Conservation (phyloP, 2,329 filamentous ascomycete species). For the Phaeophleospora eucalypticola region DNA sequence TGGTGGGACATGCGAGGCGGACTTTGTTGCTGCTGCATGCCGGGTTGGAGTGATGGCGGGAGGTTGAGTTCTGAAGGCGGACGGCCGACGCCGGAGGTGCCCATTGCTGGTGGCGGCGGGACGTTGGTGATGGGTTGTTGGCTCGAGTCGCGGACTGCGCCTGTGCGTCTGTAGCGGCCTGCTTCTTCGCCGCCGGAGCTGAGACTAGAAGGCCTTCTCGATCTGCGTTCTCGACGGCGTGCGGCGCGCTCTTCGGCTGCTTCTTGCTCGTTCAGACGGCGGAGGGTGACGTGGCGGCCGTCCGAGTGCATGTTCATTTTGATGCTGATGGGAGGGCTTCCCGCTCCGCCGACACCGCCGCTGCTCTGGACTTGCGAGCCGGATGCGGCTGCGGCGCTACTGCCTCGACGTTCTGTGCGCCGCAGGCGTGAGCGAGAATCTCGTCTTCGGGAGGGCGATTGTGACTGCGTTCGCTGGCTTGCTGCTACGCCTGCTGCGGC, state of each 20-base stretch:
- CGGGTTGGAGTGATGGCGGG: constrained; percentile 19
- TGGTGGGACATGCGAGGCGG: too few species aligned
- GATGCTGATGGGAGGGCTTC: constrained; percentile 58
- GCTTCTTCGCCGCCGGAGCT: constrained; percentile 36
- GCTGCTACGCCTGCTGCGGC: constrained; percentile 23
- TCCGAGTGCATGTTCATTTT: constrained; percentile 64
- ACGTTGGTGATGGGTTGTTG: constrained; percentile 31
- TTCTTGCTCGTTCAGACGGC: constrained; percentile 59
- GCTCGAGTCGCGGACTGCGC: constrained; percentile 21
- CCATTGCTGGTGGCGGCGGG: constrained; percentile 29
- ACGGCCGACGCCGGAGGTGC: constrained; percentile 20
- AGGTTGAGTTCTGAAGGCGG: constrained; percentile 28
- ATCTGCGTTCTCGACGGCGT: constrained; percentile 45
- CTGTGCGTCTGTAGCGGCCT: constrained; percentile 19
- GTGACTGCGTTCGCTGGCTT: constrained; percentile 23
- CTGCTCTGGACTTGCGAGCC: constrained; percentile 16
- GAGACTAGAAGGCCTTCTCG: constrained; percentile 32
- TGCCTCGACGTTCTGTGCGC: constrained; percentile 14
- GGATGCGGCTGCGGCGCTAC: constrained; percentile 19
- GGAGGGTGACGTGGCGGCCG: constrained; percentile 59
- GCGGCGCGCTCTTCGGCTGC: constrained; percentile 57
- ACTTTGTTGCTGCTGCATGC: not conserved
- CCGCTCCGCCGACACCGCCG: constrained; percentile 21
- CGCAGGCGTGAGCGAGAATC: constrained; percentile 16
- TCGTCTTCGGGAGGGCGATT: constrained; percentile 25